These are phyloP conservation scores for Phytophthora tubulina DNA, from an alignment of 352 stramenopile species.

Conservation along the genomic window DNA sequence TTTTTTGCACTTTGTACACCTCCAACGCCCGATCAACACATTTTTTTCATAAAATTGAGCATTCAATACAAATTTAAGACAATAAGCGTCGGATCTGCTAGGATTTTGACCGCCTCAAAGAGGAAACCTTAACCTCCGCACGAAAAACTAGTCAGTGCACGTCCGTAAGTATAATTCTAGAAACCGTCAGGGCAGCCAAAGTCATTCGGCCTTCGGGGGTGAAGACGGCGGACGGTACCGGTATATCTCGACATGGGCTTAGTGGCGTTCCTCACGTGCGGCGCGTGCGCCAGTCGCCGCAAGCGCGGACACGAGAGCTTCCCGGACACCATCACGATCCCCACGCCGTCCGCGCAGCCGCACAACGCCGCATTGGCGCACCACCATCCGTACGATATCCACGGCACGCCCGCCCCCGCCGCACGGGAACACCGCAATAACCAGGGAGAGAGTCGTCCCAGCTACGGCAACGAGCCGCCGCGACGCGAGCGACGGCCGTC, in stretches of 20 bases:
- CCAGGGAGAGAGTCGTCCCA: constrained; percentile 6
- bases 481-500: constrained; percentile 25
- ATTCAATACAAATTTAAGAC: too few species aligned
- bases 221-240: neutral
- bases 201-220: constrained; percentile 29
- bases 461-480: constrained; percentile 13
- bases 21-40: too few species aligned
- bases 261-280: constrained; percentile 48
- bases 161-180: constrained; percentile 30
- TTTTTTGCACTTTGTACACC: too few species aligned
- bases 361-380: constrained; percentile 35
- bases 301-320: constrained; percentile 44
- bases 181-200: constrained; percentile 11
- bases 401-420: constrained; percentile 18
- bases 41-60: too few species aligned
- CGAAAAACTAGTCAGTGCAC: constrained; percentile 44
- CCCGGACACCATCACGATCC: constrained; percentile 51
- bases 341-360: constrained; percentile 33
- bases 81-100: too few species aligned
- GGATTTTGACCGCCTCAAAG: too few species aligned
- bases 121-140: neutral
- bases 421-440: constrained; percentile 7
- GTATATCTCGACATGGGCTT: constrained; percentile 31
- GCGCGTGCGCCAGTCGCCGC: constrained; percentile 38
- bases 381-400: constrained; percentile 45